Evolutionary conservation across 176 grass and related monocot species (phyloP).

Genomic region (Secale cereale): DNA sequence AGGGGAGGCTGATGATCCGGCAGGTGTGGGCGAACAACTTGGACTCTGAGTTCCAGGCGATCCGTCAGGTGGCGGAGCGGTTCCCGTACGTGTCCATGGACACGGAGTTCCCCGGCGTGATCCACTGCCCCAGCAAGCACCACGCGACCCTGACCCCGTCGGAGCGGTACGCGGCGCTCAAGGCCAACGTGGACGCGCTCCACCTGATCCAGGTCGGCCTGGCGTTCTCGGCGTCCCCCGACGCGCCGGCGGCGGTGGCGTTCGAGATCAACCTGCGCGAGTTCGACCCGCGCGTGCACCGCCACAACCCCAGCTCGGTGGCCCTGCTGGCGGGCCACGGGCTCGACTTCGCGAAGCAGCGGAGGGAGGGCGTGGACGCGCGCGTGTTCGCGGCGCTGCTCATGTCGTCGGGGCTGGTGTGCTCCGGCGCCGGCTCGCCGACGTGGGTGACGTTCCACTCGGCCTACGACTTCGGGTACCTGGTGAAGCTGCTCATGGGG

Average conservation of each 20-base stretch:
- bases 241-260: conserved; percentile 21
- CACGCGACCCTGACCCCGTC: conserved; percentile 31
- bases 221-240: conserved; percentile 48
- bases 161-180: conserved; percentile 64
- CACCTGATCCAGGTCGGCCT: conserved; percentile 89
- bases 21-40: conserved; percentile 85
- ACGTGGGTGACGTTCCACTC: conserved; percentile 80
- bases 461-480: conserved; percentile 82
- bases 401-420: conserved; percentile 70
- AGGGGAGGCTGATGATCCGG: conserved; percentile 43
- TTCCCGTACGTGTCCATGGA: conserved; percentile 80
- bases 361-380: conserved; percentile 39
- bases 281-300: conserved; percentile 71
- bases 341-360: conserved; percentile 65
- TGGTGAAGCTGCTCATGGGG: conserved; percentile 55
- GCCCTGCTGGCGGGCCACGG: conserved; percentile 48
- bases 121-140: conserved; percentile 49
- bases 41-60: conserved; percentile 56
- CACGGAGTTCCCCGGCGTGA: conserved; percentile 91
- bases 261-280: conserved; percentile 92
- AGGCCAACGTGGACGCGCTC: conserved; percentile 77
- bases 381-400: conserved; percentile 50
- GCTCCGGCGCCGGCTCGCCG: background rate
- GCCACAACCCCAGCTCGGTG: conserved; percentile 52
- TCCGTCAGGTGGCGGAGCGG: conserved; percentile 38